These are phyloP conservation scores for Phytophthora litchii DNA, from an alignment of 352 stramenopile genomes.

Conservation along the genomic window DNA sequence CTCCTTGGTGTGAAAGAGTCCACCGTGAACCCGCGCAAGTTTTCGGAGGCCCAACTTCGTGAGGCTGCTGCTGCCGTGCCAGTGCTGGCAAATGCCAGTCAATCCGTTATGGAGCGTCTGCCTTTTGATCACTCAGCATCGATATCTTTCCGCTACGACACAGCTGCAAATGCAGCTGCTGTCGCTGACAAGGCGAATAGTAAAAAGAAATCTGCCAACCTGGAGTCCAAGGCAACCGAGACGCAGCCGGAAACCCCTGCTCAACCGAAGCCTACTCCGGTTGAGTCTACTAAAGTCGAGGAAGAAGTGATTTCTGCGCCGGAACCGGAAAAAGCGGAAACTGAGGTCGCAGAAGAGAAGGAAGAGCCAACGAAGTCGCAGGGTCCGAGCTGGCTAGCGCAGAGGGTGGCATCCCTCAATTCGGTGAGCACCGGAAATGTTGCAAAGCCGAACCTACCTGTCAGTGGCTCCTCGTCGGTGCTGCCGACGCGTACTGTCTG, in stretches of 20 bases:
- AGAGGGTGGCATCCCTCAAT: constrained; percentile 38
- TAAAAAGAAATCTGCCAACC: constrained; percentile 22
- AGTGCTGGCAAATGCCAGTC: constrained; percentile 58
- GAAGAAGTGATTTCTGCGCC: constrained; percentile 10
- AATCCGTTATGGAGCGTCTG: constrained; percentile 66
- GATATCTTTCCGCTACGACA: constrained; percentile 69
- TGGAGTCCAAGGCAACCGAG: constrained; percentile 18
- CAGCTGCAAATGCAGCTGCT: constrained; percentile 35
- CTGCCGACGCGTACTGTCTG: constrained; percentile 62
- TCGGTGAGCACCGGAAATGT: constrained; percentile 18
- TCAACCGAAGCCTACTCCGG: no score
- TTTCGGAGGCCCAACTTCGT: constrained; percentile 68
- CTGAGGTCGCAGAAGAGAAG: constrained; percentile 21
- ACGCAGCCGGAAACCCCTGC: constrained; percentile 8
- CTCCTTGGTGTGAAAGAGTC: constrained; percentile 77
- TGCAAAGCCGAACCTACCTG: constrained; percentile 31
- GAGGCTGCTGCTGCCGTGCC: constrained; percentile 64
- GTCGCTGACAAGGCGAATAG: constrained; percentile 36
- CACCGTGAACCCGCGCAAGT: constrained; percentile 67
- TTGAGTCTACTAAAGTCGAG: constrained; percentile 14
- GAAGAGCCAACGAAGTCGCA: constrained; percentile 29
- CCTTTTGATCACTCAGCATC: constrained; percentile 73
- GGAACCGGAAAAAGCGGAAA: constrained; percentile 22
- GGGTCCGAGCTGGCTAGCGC: constrained; percentile 31
- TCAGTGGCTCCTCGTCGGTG: constrained; percentile 29